A percentile compares a stretch with the other conserved stretches of the same genome.
Evolutionary conservation across 2,329 filamentous ascomycete genomes (phyloP).

Genomic region (Colletotrichum sp.): DNA sequence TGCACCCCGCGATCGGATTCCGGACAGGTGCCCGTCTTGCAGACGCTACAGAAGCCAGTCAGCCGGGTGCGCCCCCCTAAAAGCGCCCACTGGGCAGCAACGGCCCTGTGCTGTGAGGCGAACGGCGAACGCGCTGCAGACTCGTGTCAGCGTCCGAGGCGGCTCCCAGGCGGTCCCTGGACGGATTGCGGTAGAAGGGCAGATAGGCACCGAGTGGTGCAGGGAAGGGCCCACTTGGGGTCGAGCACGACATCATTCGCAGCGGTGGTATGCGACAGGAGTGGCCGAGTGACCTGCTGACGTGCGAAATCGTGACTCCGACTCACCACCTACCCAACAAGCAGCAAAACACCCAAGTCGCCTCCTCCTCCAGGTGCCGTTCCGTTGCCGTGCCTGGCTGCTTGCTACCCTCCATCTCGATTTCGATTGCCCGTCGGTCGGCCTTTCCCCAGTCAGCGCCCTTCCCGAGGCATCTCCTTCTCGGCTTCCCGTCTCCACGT

Average conservation of each 20-base stretch:
- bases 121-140: neutral
- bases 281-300: constrained; percentile 12
- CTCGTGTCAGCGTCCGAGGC: neutral
- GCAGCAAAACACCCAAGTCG: neutral
- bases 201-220: neutral
- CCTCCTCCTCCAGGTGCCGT: neutral
- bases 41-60: neutral
- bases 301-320: constrained; percentile 19
- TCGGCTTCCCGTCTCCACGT: neutral
- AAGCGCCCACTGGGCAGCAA: neutral
- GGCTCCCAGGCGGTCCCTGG: neutral
- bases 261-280: neutral
- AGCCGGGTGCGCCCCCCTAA: neutral
- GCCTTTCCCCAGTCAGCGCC: neutral
- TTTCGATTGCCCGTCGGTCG: neutral
- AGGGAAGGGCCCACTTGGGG: neutral
- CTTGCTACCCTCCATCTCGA: constrained; percentile 1
- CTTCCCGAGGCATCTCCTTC: constrained; percentile 8
- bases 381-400: neutral
- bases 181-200: neutral
- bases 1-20: neutral
- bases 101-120: neutral
- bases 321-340: neutral
- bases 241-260: constrained; percentile 17
- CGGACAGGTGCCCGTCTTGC: neutral